Evolutionary conservation across 352 stramenopile species (phyloP), one percentile per base, ranked within the genome.

Genomic region (Pythium brachiatum): DNA sequence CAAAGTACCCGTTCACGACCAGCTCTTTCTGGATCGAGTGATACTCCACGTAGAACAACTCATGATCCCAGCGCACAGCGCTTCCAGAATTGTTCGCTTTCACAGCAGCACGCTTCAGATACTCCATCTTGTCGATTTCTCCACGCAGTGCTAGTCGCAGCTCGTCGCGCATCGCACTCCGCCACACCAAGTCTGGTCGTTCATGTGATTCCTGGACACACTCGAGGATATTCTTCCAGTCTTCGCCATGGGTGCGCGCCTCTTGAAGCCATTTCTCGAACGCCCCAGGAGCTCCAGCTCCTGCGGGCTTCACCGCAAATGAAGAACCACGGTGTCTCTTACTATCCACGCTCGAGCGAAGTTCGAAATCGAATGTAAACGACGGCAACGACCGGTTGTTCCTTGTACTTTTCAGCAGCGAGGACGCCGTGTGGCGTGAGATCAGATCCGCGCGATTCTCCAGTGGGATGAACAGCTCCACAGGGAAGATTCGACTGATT

Each of bases 11-110:
- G 50, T 92, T 89, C 52, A 95, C 86, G 20, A 92, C 59, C 13
- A 95, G 70, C 48, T 95, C 83, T 12, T 73, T 61, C 29, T 91
- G 69, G 44, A 93, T 87, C 34, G 86, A 93, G 25, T 69, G 48
- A 52, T 90, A 95, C 21, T 80, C 74, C 25, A 93, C 81, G 47
- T 84, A 80, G 32, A 92, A 93, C 81, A 91, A 84, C 54, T 95
- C 83, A 61, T 92, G 73, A 52, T 92, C 73, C 86, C 86, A 95
- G 3, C 73, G 70, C 1, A 71, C 69, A 21, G 78, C 66, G 48
- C 56, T 74, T 8, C 68, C 73, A 7, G 53, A 25, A n/a, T 38
- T 57, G 27, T 25, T 57, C 0, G 39, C 58, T 23, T 9, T 36
- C 20, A 48, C n/a, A 48, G 63, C 46, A 29, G 54, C 59, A 50